Percentiles rank a stretch among this genome's conserved stretches.
Conservation (phyloP, 305 asterid genomes). For the Fraxinus velutina region DNA sequence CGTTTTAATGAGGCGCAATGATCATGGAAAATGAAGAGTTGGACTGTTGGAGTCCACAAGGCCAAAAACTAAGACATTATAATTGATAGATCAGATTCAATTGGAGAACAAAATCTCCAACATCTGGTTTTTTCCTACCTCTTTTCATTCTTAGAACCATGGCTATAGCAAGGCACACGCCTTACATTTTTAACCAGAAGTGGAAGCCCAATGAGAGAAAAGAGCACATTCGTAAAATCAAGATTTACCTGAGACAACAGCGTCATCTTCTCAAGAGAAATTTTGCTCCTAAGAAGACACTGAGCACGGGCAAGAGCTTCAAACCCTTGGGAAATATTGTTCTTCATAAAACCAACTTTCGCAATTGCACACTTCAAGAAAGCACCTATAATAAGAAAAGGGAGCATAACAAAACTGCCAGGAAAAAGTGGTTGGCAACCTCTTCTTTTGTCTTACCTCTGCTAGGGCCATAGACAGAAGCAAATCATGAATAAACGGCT, state of each 20-base stretch:
- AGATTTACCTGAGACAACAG: constrained; percentile 76
- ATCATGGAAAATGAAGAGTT: constrained; percentile 14
- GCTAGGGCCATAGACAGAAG: constrained; percentile 96
- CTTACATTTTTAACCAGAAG: constrained; percentile 20
- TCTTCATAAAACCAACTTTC: constrained; percentile 80
- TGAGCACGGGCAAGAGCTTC: constrained; percentile 99
- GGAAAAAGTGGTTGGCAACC: constrained; percentile 39
- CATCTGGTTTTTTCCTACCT: constrained; percentile 9
- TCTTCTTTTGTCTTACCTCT: constrained; percentile 70
- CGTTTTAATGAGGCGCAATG: neutral
- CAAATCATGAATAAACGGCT: constrained; percentile 81
- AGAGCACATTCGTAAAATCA: constrained; percentile 13
- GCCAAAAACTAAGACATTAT: neutral
- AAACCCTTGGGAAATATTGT: constrained; percentile 88
- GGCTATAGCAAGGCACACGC: neutral
- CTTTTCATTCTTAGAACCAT: constrained; percentile 15
- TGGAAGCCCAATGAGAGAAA: constrained; percentile 12
- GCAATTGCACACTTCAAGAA: constrained; percentile 98
- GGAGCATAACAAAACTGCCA: constrained; percentile 62
- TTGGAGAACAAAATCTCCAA: constrained; percentile 15
- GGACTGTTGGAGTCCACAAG: constrained; percentile 14
- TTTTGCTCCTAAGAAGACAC: constrained; percentile 79
- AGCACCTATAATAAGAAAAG: constrained; percentile 67
- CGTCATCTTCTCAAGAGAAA: constrained; percentile 82
- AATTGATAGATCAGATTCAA: constrained; percentile 15